Base-by-base conservation (phyloP, 2,329 filamentous ascomycete species). In the Neofusicoccum cordaticola region DNA sequence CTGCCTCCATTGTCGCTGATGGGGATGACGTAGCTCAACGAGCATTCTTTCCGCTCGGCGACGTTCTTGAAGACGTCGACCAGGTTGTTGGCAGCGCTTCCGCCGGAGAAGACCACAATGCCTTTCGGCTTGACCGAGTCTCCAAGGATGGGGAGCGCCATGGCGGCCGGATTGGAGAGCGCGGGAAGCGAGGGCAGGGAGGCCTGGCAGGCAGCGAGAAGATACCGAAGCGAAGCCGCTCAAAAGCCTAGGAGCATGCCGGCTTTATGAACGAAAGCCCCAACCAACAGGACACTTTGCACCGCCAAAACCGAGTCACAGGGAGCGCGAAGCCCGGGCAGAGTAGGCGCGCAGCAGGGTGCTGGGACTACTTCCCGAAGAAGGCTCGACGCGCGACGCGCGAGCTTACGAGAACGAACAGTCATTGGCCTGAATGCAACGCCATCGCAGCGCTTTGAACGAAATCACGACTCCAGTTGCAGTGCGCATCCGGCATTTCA, bases 1-100 rank as follows among this genome's bases (percentile, higher is more conserved):
- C 91, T 96, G 44, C 94, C 94, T 56, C 94, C 94, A 78, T 98
- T 98, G 79, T 98, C 94, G 69, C 91, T 95, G 74, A 97, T 97
- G 41, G 94, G 94, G 61, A 98, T 96, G 66, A 97, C 88, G 76
- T 96, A 96, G 78, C 87, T 92, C 47, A 96, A 79, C 2, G 84
- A 81, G 72, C 89, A 90, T 45, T 84, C 79, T 67, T 90, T 90
- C 70, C 84, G 88, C 67, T 88, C 78, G 34, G 81, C 77, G 4
- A 86, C 78, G 22, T 79, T 77, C 65, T 83, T 89, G 78, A 97
- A 97, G 11, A 97, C 91, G 75, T 97, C 94, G 45, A 97, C 94
- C 4, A 97, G 85, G 72, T 86, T 96, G 74, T 97, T 98, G 5
- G 94, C 93, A n/a, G 93, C 94, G 69, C 92, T 97, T 62, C 93